Evolutionary conservation across 345 rosid genomes (phyloP), one percentile per base, ranked within the genome.

Genomic region (Brassica carinata): DNA sequence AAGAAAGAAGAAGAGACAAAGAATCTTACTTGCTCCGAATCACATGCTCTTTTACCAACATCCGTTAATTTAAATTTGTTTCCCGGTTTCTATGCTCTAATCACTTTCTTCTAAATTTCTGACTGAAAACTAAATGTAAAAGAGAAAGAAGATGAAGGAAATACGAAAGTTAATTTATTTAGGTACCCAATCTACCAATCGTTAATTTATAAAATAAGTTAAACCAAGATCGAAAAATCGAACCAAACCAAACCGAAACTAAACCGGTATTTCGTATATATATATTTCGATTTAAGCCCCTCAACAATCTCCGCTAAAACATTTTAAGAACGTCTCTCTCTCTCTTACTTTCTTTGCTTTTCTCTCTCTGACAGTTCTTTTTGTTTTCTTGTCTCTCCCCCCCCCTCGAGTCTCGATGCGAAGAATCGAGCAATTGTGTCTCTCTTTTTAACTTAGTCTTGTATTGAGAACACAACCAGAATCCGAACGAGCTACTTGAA

Each of bases 321-420:
- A 74, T 61, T 69, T 51, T 3, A 45, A 43, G 55, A 74, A 79
- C 31, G 3, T 75, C 31, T 76, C 40, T 59, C 64, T 59, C 62
- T 59, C 23, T 57, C 62, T 74, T 38, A 30, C 31, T 74, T 7
- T 10, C 10, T 7, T 55, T 1, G 61, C 26, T 71, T 38, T 48
- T 72, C 67, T 71, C 57, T 48, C 29, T 72, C 72, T 71, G 77
- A 66, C 85, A 30, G 81, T 78, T 36, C 77, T 14, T 34, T 66
- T 17, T 81, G 71, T 69, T 70, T 31, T 77, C 11, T 53, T 72
- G 76, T 76, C 58, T 74, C 66, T 17, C 48, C 1, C 69, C 61
- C 48, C 1, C 69, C 61, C 74, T 81, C 78, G 82, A 82, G 83
- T 64, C 75, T 83, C 79, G 84, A 80, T 87, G 89, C 84, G 55